phyloP scores from a whole-genome alignment of 306 rosid species.

The Quercus dentata region DNA sequence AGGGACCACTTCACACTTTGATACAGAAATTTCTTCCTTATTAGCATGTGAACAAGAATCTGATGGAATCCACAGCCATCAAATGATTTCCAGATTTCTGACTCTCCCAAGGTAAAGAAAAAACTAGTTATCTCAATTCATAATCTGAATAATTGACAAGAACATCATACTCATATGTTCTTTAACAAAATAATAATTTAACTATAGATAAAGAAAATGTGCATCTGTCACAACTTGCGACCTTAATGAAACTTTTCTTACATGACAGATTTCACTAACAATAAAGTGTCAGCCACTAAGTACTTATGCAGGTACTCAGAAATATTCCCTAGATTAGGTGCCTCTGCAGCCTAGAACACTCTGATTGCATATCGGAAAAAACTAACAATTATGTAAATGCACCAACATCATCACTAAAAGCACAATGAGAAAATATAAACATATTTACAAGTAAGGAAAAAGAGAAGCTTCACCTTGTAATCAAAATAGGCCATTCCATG shows the following conservation, averaged over 20 bases:
- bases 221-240: background rate
- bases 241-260: background rate
- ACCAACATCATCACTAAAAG: background rate
- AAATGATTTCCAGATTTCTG: background rate
- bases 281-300: background rate
- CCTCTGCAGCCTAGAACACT: background rate
- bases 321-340: background rate
- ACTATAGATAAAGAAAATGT: background rate
- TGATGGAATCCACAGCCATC: background rate
- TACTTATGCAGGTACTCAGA: background rate
- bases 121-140: background rate
- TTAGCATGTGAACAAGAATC: background rate
- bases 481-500: constrained; percentile 66
- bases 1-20: background rate
- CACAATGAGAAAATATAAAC: constrained; percentile 6
- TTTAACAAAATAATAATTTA: background rate
- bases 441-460: background rate
- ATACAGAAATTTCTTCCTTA: background rate
- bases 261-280: background rate
- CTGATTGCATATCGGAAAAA: background rate
- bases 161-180: background rate
- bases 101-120: background rate
- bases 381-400: background rate
- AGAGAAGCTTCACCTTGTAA: constrained; percentile 63
- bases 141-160: background rate